Conservation (phyloP, 179 eudicot species). For the Silene coronaria region DNA sequence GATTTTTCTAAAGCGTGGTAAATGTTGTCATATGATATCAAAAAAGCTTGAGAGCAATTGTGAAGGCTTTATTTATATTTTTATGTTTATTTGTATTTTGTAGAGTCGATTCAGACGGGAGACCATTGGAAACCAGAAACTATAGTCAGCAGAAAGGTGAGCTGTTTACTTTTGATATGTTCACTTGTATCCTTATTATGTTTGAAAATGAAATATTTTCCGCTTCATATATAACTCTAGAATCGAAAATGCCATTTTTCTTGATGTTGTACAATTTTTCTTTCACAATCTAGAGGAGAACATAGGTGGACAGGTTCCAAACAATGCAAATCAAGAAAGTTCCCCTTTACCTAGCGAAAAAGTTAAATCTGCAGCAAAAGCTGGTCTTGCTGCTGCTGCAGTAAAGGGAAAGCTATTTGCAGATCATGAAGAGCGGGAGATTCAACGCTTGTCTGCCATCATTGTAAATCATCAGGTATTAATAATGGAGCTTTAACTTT, state of each 20-base stretch:
- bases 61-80: background rate
- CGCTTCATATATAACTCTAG: background rate
- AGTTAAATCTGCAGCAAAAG: slow-evolving; percentile 62
- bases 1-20: background rate
- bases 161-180: slow-evolving; percentile 5
- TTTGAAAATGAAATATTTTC: background rate
- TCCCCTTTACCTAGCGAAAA: slow-evolving; percentile 46
- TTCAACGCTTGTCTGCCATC: slow-evolving; percentile 87
- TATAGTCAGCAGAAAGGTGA: slow-evolving; percentile 49
- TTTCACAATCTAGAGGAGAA: slow-evolving; percentile 31
- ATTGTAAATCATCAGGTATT: slow-evolving; percentile 90
- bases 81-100: slow-evolving; percentile 10
- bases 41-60: slow-evolving; percentile 1
- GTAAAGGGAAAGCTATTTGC: slow-evolving; percentile 90
- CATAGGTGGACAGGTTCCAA: slow-evolving; percentile 27
- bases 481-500: background rate
- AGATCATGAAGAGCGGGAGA: slow-evolving; percentile 97
- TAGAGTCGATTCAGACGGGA: slow-evolving; percentile 48
- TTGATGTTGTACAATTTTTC: slow-evolving; percentile 5
- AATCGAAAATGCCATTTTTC: slow-evolving; percentile 4
- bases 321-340: slow-evolving; percentile 32
- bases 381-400: slow-evolving; percentile 86
- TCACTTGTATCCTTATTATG: background rate
- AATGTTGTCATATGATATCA: slow-evolving; percentile 2
- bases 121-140: slow-evolving; percentile 34